Percentiles rank a stretch among this genome's conserved stretches.
These are phyloP conservation scores for Penicillium sp. DNA, from an alignment of 2,329 filamentous ascomycete species.

Conservation along the genomic window DNA sequence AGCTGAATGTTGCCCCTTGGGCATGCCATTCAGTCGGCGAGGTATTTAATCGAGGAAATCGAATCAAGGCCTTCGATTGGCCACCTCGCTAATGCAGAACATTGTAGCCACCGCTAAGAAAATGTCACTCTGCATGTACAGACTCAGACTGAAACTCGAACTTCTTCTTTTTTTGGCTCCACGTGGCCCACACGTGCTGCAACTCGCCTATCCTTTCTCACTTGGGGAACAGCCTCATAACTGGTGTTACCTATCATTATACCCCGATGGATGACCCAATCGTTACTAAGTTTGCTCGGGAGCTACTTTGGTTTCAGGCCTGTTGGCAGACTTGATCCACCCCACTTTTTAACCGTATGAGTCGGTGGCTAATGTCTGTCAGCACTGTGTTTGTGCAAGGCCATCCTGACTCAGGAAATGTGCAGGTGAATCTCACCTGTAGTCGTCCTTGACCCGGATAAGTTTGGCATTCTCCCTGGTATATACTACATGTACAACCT, in stretches of 20 bases:
- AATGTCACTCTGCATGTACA: constrained; percentile 7
- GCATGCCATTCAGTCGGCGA: not conserved
- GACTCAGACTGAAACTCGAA: constrained; percentile 7
- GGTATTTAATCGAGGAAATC: not conserved
- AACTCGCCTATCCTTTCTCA: constrained; percentile 22
- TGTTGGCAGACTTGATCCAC: not conserved
- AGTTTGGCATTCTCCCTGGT: not conserved
- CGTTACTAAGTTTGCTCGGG: not conserved
- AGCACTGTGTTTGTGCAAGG: constrained; percentile 23
- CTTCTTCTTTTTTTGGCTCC: constrained; percentile 5
- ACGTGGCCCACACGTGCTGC: constrained; percentile 26
- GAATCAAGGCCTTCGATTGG: not conserved
- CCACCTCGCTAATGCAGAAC: constrained; percentile 14
- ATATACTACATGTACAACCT: not conserved
- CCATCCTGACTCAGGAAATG: not conserved
- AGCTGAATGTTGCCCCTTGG: constrained; percentile 3
- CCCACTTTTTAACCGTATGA: not conserved
- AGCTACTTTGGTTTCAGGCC: not conserved
- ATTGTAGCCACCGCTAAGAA: constrained; percentile 7
- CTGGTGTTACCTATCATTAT: constrained; percentile 11
- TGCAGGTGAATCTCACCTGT: not conserved
- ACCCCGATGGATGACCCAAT: constrained; percentile 9
- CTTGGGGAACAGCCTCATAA: constrained; percentile 9
- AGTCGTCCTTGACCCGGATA: not conserved
- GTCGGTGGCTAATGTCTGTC: constrained; percentile 15